Conservation (phyloP, 345 rosid genomes). For the Lumnitzera littorea region DNA sequence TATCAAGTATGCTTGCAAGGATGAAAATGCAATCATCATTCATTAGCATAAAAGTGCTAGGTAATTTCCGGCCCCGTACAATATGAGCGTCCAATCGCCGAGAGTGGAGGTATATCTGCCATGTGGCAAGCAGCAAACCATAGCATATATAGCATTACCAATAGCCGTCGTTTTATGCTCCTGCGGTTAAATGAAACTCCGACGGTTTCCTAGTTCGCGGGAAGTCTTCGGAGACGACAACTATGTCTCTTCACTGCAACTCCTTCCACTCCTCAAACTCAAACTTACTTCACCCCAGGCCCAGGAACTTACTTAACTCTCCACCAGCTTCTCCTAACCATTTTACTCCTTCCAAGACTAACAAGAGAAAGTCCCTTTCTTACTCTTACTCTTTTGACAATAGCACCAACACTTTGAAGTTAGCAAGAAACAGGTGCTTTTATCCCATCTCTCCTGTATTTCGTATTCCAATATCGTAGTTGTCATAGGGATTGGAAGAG, state of each 20-base stretch:
- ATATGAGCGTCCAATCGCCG: too few relatives aligned
- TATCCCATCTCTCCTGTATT: background rate
- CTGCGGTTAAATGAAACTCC: too few relatives aligned
- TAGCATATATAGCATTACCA: too few relatives aligned
- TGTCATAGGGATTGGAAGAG: background rate
- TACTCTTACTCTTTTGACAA: too few relatives aligned
- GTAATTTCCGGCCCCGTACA: too few relatives aligned
- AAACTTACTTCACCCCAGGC: constrained; percentile 5
- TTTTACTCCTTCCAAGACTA: constrained; percentile 9
- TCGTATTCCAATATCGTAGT: background rate
- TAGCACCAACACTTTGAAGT: background rate
- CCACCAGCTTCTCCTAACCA: constrained; percentile 19
- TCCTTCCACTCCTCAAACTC: constrained; percentile 18
- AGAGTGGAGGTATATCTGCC: too few relatives aligned
- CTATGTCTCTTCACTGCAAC: constrained; percentile 36
- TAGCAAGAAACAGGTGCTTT: background rate
- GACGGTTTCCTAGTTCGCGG: too few relatives aligned
- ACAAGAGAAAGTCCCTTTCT: background rate
- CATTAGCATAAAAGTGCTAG: too few relatives aligned
- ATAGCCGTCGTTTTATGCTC: too few relatives aligned
- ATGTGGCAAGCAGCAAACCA: too few relatives aligned
- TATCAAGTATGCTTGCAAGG: too few relatives aligned
- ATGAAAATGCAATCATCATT: too few relatives aligned
- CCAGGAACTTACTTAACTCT: constrained; percentile 14
- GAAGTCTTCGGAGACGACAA: background rate